Conservation (phyloP, 441 rosid genomes). For the Erysimum pusillum region DNA sequence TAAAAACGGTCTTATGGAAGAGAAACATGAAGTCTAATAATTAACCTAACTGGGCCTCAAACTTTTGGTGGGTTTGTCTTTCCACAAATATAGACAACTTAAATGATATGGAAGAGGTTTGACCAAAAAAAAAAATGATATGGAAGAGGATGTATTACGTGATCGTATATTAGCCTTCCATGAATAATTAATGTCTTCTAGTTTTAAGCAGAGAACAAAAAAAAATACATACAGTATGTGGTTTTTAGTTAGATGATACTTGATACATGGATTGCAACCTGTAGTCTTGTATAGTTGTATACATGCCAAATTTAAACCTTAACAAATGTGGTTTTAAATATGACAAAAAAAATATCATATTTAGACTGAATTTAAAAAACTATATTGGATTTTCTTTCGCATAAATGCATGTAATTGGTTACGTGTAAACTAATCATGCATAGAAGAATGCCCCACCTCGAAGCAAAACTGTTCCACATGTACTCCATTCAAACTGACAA, state of each 20-base stretch:
- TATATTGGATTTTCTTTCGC: background rate
- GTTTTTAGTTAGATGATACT: too few relatives aligned
- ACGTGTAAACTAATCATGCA: background rate
- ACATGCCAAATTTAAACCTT: background rate
- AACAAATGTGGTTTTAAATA: background rate
- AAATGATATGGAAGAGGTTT: slow-evolving; percentile 9
- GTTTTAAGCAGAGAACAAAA: background rate
- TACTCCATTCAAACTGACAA: background rate
- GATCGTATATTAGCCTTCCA: slow-evolving; percentile 14
- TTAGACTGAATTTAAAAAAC: background rate
- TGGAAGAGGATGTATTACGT: slow-evolving; percentile 33
- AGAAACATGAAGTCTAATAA: too few relatives aligned
- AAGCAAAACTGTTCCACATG: background rate
- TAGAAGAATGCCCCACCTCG: background rate
- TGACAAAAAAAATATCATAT: background rate
- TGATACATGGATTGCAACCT: slow-evolving; percentile 14
- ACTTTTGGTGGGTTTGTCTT: slow-evolving; percentile 13
- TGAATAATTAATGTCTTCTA: background rate
- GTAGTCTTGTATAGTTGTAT: background rate
- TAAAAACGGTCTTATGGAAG: slow-evolving; percentile 3
- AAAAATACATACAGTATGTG: background rate
- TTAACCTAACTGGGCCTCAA: slow-evolving; percentile 22
- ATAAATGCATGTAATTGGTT: background rate
- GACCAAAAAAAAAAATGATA: too few relatives aligned
- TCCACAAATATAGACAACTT: background rate